These are phyloP conservation scores for Aureobasidium pullulans DNA, from an alignment of 2,329 filamentous ascomycete species.

Conservation along the genomic window DNA sequence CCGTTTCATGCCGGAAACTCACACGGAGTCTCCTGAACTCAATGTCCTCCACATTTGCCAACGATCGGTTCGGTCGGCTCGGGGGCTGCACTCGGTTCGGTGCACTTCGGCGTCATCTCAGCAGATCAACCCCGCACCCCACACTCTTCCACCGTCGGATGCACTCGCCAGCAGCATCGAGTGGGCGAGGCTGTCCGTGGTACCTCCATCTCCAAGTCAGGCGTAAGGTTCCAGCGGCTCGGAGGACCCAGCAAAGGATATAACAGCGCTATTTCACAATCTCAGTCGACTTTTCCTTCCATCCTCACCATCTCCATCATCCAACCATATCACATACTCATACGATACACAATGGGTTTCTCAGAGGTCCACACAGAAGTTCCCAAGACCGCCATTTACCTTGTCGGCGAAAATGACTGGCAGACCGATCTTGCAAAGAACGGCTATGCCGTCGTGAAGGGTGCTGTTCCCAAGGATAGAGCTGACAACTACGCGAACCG, in stretches of 20 bases:
- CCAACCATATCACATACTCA: not conserved
- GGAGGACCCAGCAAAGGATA: not conserved
- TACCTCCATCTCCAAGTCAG: not conserved
- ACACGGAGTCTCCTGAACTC: too few relatives aligned
- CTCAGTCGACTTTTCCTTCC: not conserved
- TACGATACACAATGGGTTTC: not conserved
- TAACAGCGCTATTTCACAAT: not conserved
- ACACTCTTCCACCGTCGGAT: not conserved
- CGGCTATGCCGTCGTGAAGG: constrained; percentile 41
- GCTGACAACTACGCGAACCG: constrained; percentile 30
- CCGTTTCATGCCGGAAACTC: too few relatives aligned
- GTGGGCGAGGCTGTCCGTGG: not conserved
- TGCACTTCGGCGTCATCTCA: not conserved
- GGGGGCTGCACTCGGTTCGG: constrained; percentile 1
- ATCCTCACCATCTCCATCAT: not conserved
- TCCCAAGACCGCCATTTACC: constrained; percentile 9
- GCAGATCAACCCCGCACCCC: not conserved
- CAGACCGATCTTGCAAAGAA: constrained; percentile 22
- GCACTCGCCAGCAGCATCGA: not conserved
- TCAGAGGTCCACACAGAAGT: constrained; percentile 12
- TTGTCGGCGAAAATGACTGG: constrained; percentile 1
- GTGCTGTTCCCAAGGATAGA: constrained; percentile 37
- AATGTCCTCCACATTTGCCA: not conserved
- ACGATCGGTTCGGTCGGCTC: not conserved
- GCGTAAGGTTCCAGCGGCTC: not conserved